Conservation (phyloP, 2,329 filamentous ascomycete genomes). For the Cordyceps pruinosa region DNA sequence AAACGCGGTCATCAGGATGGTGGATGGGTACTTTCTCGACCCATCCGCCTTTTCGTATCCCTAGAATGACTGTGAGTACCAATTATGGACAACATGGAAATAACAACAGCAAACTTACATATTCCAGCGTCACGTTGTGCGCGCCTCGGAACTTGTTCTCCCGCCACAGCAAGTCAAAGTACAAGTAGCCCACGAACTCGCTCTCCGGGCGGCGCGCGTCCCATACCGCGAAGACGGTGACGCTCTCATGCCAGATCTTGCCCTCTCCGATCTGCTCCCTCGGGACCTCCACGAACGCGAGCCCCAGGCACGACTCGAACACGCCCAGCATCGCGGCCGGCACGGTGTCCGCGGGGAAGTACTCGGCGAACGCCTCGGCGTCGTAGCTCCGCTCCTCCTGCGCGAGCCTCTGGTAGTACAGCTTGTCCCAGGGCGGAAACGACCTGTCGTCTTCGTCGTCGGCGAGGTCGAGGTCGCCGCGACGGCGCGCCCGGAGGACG, state of each 20-base stretch:
- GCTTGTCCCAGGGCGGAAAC: slow-evolving; percentile 14
- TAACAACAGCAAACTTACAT: not conserved
- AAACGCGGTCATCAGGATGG: not conserved
- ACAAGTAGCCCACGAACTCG: slow-evolving; percentile 49
- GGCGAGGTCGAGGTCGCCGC: not conserved
- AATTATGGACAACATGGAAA: not conserved
- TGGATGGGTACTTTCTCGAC: not conserved
- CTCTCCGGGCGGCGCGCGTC: slow-evolving; percentile 26
- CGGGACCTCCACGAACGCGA: slow-evolving; percentile 44
- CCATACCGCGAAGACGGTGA: not conserved
- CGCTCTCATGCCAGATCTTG: slow-evolving; percentile 21
- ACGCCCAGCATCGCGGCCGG: slow-evolving; percentile 50
- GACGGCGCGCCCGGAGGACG: not conserved
- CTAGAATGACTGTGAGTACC: not conserved
- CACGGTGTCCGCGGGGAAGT: slow-evolving; percentile 47
- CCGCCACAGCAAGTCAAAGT: slow-evolving; percentile 46
- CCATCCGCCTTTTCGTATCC: not conserved
- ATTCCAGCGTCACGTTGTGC: slow-evolving; percentile 41
- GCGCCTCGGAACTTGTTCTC: slow-evolving; percentile 51
- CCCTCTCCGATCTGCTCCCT: slow-evolving; percentile 43
- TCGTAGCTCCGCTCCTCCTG: slow-evolving; percentile 49
- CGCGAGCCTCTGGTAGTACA: slow-evolving; percentile 47
- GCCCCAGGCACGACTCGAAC: slow-evolving; percentile 48
- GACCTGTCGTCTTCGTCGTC: no score
- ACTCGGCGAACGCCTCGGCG: slow-evolving; percentile 47